Conservation (phyloP, 1,284 basidiomycete genomes). For the Uromyces viciae-fabae region DNA sequence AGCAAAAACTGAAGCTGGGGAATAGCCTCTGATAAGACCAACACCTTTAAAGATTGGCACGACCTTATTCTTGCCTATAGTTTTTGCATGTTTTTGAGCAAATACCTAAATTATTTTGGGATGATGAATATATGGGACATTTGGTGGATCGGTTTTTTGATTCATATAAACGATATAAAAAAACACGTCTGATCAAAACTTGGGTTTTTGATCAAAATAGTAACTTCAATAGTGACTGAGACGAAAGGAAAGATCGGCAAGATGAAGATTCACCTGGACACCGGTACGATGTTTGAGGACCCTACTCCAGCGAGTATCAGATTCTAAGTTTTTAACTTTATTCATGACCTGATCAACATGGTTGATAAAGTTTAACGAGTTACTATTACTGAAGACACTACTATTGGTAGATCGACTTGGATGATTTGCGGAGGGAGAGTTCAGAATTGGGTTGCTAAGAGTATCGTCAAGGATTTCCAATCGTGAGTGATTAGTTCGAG, state of each 20-base stretch:
- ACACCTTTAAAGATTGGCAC: constrained; percentile 48
- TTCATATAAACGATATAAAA: not conserved
- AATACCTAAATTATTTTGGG: constrained; percentile 25
- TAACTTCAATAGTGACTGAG: too few species aligned
- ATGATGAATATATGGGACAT: too few species aligned
- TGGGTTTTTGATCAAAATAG: not conserved
- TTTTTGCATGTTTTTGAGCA: constrained; percentile 29
- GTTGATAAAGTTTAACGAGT: constrained; percentile 30
- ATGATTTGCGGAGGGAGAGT: not conserved
- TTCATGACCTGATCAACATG: constrained; percentile 41
- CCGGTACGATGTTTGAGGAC: constrained; percentile 43
- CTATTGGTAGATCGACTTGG: not conserved
- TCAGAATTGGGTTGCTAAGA: constrained; percentile 6
- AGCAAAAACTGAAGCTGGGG: constrained; percentile 50
- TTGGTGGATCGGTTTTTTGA: too few species aligned
- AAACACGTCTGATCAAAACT: constrained; percentile 1
- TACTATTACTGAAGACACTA: constrained; percentile 10
- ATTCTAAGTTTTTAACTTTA: constrained; percentile 33
- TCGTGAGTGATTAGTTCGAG: not conserved
- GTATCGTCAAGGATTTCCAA: not conserved
- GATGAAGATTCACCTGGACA: constrained; percentile 25
- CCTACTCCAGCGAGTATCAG: constrained; percentile 9
- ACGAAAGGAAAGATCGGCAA: too few species aligned
- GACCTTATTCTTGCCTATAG: constrained; percentile 22
- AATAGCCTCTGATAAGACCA: constrained; percentile 49